A percentile compares a stretch with the other conserved stretches of the same genome.
Evolutionary conservation across 2,329 filamentous ascomycete species (phyloP).

Genomic region (Cytospora piceae): DNA sequence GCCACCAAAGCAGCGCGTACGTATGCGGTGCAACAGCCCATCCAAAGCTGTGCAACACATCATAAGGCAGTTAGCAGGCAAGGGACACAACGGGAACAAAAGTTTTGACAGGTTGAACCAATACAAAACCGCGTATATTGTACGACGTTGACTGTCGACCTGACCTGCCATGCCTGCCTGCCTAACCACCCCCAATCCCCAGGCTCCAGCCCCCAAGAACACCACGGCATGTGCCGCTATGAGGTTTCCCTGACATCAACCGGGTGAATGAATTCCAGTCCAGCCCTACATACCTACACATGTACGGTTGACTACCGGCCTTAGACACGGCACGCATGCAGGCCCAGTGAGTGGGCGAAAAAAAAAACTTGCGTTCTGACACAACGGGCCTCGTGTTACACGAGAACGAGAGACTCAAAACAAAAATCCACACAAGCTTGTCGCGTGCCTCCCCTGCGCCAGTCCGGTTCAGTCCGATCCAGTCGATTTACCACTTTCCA

Average conservation of each 20-base stretch:
- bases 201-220: background rate
- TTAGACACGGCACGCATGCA: background rate
- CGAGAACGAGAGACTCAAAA: background rate
- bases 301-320: background rate
- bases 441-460: background rate
- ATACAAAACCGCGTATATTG: background rate
- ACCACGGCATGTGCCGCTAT: background rate
- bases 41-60: background rate
- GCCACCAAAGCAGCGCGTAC: constrained; percentile 15
- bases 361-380: background rate
- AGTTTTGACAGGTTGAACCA: constrained; percentile 13
- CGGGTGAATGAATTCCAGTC: background rate
- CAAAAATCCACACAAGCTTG: background rate
- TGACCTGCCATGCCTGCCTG: background rate
- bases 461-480: background rate
- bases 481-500: background rate
- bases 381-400: background rate
- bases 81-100: constrained; percentile 12
- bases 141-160: constrained; percentile 6
- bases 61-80: constrained; percentile 20
- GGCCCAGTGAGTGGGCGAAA: background rate
- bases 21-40: constrained; percentile 24
- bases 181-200: too few relatives aligned
- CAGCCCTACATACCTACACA: background rate
- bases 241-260: constrained; percentile 2